These are phyloP conservation scores for Nematocida sp. DNA, from an alignment of 371 early-diverging fungal genomes.

Conservation along the genomic window DNA sequence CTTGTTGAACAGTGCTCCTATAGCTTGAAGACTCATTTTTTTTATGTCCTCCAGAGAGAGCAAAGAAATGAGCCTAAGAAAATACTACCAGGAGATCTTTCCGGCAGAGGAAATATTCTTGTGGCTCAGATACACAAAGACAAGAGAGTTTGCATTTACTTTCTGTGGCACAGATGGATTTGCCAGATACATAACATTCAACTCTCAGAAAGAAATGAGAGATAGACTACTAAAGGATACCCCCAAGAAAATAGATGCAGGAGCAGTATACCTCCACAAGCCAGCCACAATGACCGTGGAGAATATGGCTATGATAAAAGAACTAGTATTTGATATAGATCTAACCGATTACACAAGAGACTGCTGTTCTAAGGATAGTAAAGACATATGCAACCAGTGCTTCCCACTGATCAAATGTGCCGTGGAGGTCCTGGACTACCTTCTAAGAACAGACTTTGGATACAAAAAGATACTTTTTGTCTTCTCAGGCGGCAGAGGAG, in stretches of 20 bases:
- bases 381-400: slow-evolving; percentile 76
- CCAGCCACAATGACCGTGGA: slow-evolving; percentile 67
- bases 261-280: slow-evolving; percentile 77
- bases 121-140: slow-evolving; percentile 51
- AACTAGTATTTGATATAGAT: slow-evolving; percentile 98
- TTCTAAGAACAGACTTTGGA: slow-evolving; percentile 77
- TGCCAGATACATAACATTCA: slow-evolving; percentile 78
- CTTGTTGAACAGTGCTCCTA: background rate
- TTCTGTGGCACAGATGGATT: slow-evolving; percentile 71
- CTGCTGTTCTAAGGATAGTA: slow-evolving; percentile 78
- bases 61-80: slow-evolving; percentile 16
- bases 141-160: slow-evolving; percentile 82
- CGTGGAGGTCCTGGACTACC: slow-evolving; percentile 73
- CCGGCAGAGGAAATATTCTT: slow-evolving; percentile 50
- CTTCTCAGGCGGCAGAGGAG: slow-evolving; percentile 90
- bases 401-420: slow-evolving; percentile 84
- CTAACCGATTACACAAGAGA: slow-evolving; percentile 94
- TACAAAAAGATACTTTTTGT: slow-evolving; percentile 86
- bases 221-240: slow-evolving; percentile 69
- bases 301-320: slow-evolving; percentile 74
- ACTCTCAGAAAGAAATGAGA: slow-evolving; percentile 69
- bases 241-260: slow-evolving; percentile 90
- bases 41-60: slow-evolving; percentile 29
- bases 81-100: slow-evolving; percentile 58
- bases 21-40: slow-evolving; percentile 7